Evolutionary conservation across 2,329 filamentous ascomycete genomes (phyloP).

Genomic region (Sclerotinia glacialis): DNA sequence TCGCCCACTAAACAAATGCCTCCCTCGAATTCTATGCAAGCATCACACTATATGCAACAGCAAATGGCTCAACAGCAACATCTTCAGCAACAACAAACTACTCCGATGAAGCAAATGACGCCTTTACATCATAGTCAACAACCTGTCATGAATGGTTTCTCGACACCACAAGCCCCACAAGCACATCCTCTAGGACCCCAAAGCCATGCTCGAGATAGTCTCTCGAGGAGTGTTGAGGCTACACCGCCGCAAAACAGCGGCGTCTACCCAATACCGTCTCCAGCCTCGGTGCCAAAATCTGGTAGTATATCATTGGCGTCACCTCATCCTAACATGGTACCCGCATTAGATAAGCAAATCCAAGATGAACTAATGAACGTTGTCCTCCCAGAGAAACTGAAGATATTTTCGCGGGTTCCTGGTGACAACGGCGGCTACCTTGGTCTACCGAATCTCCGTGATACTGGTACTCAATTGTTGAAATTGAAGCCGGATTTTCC

Average conservation of each 20-base stretch:
- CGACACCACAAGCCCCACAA: constrained; percentile 47
- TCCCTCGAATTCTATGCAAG: constrained; percentile 49
- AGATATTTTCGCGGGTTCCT: constrained; percentile 43
- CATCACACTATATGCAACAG: constrained; percentile 50
- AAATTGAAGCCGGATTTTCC: constrained; percentile 73
- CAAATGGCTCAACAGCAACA: constrained; percentile 51
- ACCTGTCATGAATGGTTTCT: constrained; percentile 49
- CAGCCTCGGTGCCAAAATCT: constrained; percentile 40
- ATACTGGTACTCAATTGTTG: constrained; percentile 52
- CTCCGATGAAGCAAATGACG: constrained; percentile 47
- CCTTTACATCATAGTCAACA: constrained; percentile 47
- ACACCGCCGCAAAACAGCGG: constrained; percentile 38
- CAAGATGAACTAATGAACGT: constrained; percentile 9
- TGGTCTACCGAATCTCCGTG: constrained; percentile 31
- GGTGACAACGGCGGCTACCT: constrained; percentile 66
- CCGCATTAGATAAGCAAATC: constrained; percentile 25
- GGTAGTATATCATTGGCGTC: constrained; percentile 33
- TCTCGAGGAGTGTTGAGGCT: constrained; percentile 52
- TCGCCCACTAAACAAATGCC: constrained; percentile 43
- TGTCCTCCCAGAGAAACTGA: constrained; percentile 44
- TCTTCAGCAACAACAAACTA: constrained; percentile 46
- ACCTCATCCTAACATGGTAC: constrained; percentile 30
- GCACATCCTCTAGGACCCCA: constrained; percentile 42
- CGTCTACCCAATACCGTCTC: constrained; percentile 49
- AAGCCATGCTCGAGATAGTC: constrained; percentile 50